phyloP scores from a whole-genome alignment of 768 basidiomycete genomes.

The Plicaturopsis crispa region DNA sequence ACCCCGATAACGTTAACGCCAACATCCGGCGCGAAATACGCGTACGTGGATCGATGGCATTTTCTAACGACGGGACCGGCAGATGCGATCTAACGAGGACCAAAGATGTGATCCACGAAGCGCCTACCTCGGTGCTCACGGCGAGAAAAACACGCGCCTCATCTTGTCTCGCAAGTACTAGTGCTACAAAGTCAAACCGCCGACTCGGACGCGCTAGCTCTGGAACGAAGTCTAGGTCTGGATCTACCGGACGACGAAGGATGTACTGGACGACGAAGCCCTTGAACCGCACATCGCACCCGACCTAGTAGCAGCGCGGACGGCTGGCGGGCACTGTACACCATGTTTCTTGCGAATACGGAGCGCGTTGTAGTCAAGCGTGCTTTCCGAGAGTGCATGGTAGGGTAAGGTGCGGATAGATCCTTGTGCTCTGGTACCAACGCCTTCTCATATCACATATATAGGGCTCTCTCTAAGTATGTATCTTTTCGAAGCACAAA shows the following conservation, averaged over 20 bases:
- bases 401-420: too few species aligned
- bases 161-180: constrained; percentile 44
- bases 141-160: constrained; percentile 31
- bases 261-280: too few species aligned
- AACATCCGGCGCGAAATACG: constrained; percentile 35
- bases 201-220: constrained; percentile 24
- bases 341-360: too few species aligned
- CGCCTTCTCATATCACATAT: too few species aligned
- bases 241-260: neutral
- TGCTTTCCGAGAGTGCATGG: too few species aligned
- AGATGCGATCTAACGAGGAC: constrained; percentile 33
- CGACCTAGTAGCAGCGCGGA: constrained; percentile 16
- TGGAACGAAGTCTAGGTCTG: constrained; percentile 17
- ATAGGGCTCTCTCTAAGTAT: too few species aligned
- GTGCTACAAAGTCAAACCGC: constrained; percentile 34
- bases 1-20: constrained; percentile 32
- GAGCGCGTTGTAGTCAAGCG: too few species aligned
- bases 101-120: constrained; percentile 36
- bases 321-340: constrained; percentile 15
- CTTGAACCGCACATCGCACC: constrained; percentile 12
- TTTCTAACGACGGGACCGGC: constrained; percentile 39
- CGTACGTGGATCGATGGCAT: constrained; percentile 53
- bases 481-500: too few species aligned
- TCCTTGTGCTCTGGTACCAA: too few species aligned
- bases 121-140: constrained; percentile 49